Base-by-base conservation (phyloP, 352 stramenopile genomes). In the Globisporangium parvum region DNA sequence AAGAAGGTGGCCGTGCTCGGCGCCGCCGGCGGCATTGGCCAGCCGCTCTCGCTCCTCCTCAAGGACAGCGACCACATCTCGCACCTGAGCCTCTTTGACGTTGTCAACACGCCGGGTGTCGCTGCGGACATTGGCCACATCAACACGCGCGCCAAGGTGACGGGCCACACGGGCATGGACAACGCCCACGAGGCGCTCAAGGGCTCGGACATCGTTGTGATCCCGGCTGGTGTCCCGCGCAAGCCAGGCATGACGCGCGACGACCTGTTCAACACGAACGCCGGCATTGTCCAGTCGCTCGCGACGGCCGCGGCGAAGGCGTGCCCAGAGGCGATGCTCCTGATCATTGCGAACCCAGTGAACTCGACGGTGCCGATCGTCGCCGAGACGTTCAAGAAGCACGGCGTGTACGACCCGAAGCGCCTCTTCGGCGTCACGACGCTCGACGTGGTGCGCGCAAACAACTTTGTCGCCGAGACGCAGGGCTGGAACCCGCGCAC, bases 291-390 rank as follows among this genome's bases (percentile, higher is more conserved):
- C 21, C 86, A 98, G 75, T 91, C 77, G 50, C 86, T 99, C 52
- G 96, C 97, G 8, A 77, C 96, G 46, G 91, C 87, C 18, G 97
- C 91, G 55, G 96, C 96, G 49, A 80, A 98, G 71, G 85, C 90
- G 73, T 99, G 96, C 80, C 97, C 97, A 11, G 80, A 98, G 55
- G 97, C 97, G 44, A 93, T 91, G 73, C 80, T 97, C 55, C 72
- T 97, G 47, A 98, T 99, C 73, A 99, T 99, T 71, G 96, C 88
- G 62, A 99, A 99, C 84, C 97, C 97, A 9, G 96, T 99, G 64
- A 99, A 99, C 85, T 98, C 92, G 46, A 99, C 97, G 18, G 96
- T 99, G 55, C 97, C 97, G 21, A 99, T 99, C 69, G 97, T 98
- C 49, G 96, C 96, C 46, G 97, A 99, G 80, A 96, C 97, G 6